Percentiles rank a stretch among this genome's conserved stretches.
Conservation (phyloP, 129 eudicot species). For the Mikania micrantha region DNA sequence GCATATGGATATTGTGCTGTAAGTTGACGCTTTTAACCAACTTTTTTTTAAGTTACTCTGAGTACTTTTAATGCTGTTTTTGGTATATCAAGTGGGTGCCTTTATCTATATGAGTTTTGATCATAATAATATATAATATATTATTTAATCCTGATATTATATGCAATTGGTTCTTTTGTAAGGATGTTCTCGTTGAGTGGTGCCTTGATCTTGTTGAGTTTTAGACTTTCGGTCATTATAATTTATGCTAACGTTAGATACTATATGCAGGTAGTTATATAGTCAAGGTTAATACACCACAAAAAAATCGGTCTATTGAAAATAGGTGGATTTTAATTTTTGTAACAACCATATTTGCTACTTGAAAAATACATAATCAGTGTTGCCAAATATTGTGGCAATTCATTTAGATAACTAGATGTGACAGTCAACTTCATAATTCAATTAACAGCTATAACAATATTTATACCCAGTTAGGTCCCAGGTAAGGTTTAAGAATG, state of each 20-base stretch:
- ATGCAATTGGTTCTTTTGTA: not conserved
- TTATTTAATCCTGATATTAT: not conserved
- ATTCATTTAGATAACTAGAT: no score
- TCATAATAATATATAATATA: not conserved
- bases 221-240: no score
- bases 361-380: no score
- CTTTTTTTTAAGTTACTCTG: not conserved
- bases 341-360: not conserved
- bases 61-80: not conserved
- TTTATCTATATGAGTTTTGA: not conserved
- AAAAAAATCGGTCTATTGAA: not conserved
- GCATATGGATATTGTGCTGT: conserved; percentile 87
- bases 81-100: not conserved
- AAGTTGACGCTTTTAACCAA: conserved; percentile 25
- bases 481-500: no score
- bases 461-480: no score
- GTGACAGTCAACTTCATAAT: no score
- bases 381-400: no score
- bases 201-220: no score
- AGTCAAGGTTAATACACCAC: not conserved
- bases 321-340: not conserved
- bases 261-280: no score
- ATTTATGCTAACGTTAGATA: no score
- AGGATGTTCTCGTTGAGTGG: not conserved
- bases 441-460: no score